Evolutionary conservation across 495 filamentous ascomycete genomes (phyloP), one percentile per base, ranked within the genome.

Genomic region (Xylaria venustula): DNA sequence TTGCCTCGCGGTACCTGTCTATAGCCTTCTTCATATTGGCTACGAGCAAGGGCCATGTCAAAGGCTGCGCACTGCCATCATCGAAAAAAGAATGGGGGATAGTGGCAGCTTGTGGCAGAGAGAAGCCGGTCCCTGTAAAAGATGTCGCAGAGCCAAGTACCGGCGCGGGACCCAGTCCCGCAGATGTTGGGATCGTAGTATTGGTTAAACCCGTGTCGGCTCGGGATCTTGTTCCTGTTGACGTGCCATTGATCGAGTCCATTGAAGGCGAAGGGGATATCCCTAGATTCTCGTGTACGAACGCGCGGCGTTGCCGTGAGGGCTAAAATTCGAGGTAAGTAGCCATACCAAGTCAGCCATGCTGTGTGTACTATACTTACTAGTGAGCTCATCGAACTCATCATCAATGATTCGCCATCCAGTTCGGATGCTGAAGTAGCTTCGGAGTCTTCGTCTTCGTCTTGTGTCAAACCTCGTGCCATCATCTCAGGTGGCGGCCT

Each of bases 401-500:
- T 73, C 73, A 80, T 79, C 15, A 82, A 60, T 45, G 78, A 75
- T 68, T 83, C 81, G 52, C 80, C 81, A 66, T 97, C 93, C 7
- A 86, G 79, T 72, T 97, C 94, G 2, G 93, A 97, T n/a, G 88
- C 89, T 15, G 92, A 93, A 61, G 81, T 85, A 15, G 75, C 78
- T 53, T 87, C 87, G 42, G 89, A 90, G 54, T 91, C 90, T 19
- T 92, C 89, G 64, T 90, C 91, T 67, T 96, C 93, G 59, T 96
- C 91, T 68, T 87, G 85, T 23, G 81, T 85, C 67, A 93, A 87
- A 2, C 93, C 93, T 49, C 90, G 82, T 17, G 90, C 91, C 85
- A 96, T 89, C 75, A 96, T 79, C 75, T 98, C 93, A n/a, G 91
- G 84, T 15, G 94, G 95, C 15, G 93, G 90, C 28, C 92, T 86